Base-by-base conservation (phyloP, 768 basidiomycete species). In the Suillus occidentalis region DNA sequence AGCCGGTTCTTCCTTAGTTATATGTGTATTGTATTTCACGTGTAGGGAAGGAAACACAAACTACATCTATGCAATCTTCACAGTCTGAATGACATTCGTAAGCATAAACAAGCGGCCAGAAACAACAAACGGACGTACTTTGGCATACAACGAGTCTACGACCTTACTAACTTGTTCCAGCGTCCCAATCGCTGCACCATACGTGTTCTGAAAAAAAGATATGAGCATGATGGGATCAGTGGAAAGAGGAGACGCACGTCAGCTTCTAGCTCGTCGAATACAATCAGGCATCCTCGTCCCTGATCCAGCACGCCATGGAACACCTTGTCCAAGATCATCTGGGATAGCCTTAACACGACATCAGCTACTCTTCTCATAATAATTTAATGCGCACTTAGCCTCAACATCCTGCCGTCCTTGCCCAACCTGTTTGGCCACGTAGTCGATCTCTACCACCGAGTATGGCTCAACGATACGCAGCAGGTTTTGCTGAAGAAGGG, bases 241-340 rank as follows among this genome's bases (percentile, higher is more conserved):
- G n/a, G 36, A 8, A 20, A 18, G 39, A n/a, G 22, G 36, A 50
- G 36, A 84, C 92, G 63, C 71, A 94, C 94, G 78, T 97, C 95
- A 14, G 86, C 87, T 71, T 92, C 90, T 1, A 87, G 87, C 75
- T 94, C 83, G 64, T 97, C 93, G 66, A 92, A 98, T n/a, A 99
- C 88, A 60, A 97, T 80, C 58, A 98, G 78, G 72, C 95, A 95
- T 0, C 95, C 95, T 3, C 93, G 85, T 34, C 94, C 95, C 75
- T 99, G 97, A 75, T 99, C 97, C n/a, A 99, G 83, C 1, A 99
- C 95, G 6, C 97, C 97, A 67, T 94, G 86, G 67, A 99, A 86
- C 2, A 96, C 87, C 70, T 96, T 96, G 78, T 98, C 97, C 43
- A 98, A 81, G 67, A 99, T 99, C 97, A 99, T 99, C 75, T 99